phyloP scores from a whole-genome alignment of 805 yeast genomes.

The Wickerhamomyces mucosus region DNA sequence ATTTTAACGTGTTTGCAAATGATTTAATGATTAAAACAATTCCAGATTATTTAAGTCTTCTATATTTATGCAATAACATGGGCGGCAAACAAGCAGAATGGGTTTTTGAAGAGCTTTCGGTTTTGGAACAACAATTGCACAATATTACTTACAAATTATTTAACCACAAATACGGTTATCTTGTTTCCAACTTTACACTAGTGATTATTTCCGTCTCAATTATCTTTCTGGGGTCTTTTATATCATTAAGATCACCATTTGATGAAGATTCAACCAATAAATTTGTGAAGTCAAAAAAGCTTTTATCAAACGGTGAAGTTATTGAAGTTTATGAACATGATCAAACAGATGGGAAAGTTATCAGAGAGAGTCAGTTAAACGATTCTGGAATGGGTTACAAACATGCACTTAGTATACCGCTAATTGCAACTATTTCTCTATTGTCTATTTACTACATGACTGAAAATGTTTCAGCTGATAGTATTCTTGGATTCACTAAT shows the following conservation, averaged over 20 bases:
- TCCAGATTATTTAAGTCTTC: too few relatives aligned
- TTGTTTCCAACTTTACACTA: background rate
- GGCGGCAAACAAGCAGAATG: too few relatives aligned
- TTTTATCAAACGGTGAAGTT: background rate
- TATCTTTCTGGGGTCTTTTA: slow-evolving; percentile 4
- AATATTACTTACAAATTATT: background rate
- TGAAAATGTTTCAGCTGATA: slow-evolving; percentile 23
- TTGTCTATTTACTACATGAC: slow-evolving; percentile 28
- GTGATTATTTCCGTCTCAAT: slow-evolving; percentile 17
- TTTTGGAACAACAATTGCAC: background rate
- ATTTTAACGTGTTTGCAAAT: too few relatives aligned
- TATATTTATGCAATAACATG: too few relatives aligned
- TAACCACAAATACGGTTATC: slow-evolving; percentile 1
- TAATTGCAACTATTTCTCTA: slow-evolving; percentile 32
- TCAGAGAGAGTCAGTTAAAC: background rate
- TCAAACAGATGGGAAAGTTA: background rate
- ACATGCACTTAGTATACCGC: slow-evolving; percentile 34
- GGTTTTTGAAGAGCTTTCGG: background rate
- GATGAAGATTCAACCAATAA: background rate
- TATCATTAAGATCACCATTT: background rate
- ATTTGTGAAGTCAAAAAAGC: background rate
- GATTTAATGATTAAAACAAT: too few relatives aligned
- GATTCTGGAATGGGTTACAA: slow-evolving; percentile 7
- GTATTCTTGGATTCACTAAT: slow-evolving; percentile 25
- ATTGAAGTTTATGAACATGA: background rate